Percentiles rank a stretch among this genome's conserved stretches.
Conservation (phyloP, 768 basidiomycete genomes). For the Panellus pusillus region DNA sequence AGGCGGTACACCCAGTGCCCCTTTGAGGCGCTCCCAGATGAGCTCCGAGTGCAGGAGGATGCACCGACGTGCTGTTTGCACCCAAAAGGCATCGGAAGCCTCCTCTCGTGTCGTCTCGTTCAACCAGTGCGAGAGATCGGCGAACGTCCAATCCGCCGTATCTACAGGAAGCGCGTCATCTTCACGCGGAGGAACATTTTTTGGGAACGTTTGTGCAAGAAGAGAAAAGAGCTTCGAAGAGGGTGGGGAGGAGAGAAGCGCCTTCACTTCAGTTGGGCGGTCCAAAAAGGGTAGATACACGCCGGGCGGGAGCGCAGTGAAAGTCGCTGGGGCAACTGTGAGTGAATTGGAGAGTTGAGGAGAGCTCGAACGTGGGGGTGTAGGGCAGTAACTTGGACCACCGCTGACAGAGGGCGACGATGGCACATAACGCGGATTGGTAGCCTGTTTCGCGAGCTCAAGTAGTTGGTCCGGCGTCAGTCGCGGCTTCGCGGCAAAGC, state of each 20-base stretch:
- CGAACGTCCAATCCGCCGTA: constrained; percentile 69
- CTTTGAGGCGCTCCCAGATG: constrained; percentile 90
- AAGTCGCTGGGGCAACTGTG: constrained; percentile 50
- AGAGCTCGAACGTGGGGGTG: constrained; percentile 17
- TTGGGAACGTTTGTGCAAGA: constrained; percentile 68
- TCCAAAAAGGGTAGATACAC: constrained; percentile 87
- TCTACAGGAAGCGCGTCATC: constrained; percentile 44
- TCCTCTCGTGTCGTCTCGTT: constrained; percentile 61
- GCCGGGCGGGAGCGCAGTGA: constrained; percentile 74
- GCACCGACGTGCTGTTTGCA: constrained; percentile 69
- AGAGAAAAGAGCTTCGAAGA: constrained; percentile 73
- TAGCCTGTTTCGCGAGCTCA: constrained; percentile 67
- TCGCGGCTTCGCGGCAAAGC: constrained; percentile 42
- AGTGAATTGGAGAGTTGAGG: constrained; percentile 10
- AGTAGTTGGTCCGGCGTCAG: constrained; percentile 74
- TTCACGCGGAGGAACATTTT: constrained; percentile 21
- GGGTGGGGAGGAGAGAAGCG: constrained; percentile 63
- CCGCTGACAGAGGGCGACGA: constrained; percentile 22
- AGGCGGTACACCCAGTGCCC: constrained; percentile 82
- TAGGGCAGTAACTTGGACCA: constrained; percentile 23
- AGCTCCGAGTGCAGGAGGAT: constrained; percentile 77
- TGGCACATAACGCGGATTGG: constrained; percentile 33
- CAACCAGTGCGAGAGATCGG: constrained; percentile 68
- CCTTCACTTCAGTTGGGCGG: constrained; percentile 70
- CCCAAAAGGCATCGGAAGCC: constrained; percentile 73